Evolutionary conservation across 2,329 filamentous ascomycete species (phyloP), one percentile per base, ranked within the genome.

Genomic region (Lizonia empirigonia): DNA sequence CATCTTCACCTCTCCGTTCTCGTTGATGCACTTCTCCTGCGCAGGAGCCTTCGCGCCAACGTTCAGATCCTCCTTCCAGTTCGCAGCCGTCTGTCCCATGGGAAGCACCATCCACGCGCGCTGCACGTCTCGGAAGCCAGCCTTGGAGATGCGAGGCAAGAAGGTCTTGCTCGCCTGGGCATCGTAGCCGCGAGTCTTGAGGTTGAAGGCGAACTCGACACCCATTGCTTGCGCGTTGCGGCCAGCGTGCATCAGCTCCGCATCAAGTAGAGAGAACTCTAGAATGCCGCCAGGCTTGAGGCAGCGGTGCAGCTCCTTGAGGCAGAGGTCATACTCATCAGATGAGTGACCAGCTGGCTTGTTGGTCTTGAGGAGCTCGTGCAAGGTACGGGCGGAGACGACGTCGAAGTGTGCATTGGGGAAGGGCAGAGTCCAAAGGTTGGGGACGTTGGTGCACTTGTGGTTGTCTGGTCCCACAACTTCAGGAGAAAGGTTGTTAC

Each of bases 261-360:
- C 89, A 72, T 99, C 94, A 62, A 97, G 84, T 35, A 97, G 77
- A 56, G 85, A 87, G 76, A 94, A 99, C 69, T 99, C 94, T 51
- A 99, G 78, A 72, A 93, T 93, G 24, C 94, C 94, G 41, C 91
- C 91, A 0, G 93, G 92, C 77, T 96, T 96, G 62, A 97, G 85
- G 51, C 95, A 88, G 52, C 94, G 91, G 77, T 90, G 86, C 71
- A 91, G 95, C 76, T 99, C 94, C 44, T 79, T 80, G 7, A 97
- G 80, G 55, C 90, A 94, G 39, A 86, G 81, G 69, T 95, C 90
- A 82, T 92, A 97, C 75, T 97, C 93, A 67, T 97, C 91, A 26
- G 59, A 63, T n/a, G 69, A 67, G 52, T 62, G 66, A 13, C 70
- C 69, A 2, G 67, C 50, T 16, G 87, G 85, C 73, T 76, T 78